Evolutionary conservation across 164 flowering plant species (phyloP).

Genomic region (Houttuynia cordata): DNA sequence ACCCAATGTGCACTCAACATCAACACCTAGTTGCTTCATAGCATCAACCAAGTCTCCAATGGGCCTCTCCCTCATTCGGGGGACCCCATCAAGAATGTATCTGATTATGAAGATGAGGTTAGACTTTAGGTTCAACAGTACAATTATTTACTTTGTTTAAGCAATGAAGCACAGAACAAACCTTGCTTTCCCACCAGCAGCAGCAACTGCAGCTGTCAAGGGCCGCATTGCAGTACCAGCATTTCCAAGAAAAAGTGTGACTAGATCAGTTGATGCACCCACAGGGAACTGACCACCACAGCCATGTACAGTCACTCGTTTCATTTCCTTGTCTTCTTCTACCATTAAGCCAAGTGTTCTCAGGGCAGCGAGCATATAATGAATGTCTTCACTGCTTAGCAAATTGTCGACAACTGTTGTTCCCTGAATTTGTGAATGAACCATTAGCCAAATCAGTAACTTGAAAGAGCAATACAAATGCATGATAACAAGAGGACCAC

Average conservation of each 20-base stretch:
- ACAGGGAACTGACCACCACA: conserved; percentile 78
- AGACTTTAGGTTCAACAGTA: no score
- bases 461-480: neutral
- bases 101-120: conserved; percentile 21
- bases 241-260: conserved; percentile 92
- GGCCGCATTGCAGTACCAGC: conserved; percentile 99
- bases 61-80: conserved; percentile 99
- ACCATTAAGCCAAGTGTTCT: conserved; percentile 56
- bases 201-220: conserved; percentile 91
- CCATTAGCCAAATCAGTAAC: neutral
- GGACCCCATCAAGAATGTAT: conserved; percentile 93
- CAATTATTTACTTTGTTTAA: neutral
- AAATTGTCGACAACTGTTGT: conserved; percentile 90
- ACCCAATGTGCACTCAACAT: conserved; percentile 74
- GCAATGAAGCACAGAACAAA: conserved; percentile 18
- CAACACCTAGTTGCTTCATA: conserved; percentile 97
- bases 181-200: conserved; percentile 95
- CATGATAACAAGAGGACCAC: no score
- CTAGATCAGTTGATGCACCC: conserved; percentile 43
- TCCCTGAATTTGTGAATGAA: conserved; percentile 29
- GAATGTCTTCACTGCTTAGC: conserved; percentile 73
- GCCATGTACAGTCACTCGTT: conserved; percentile 58
- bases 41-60: conserved; percentile 87
- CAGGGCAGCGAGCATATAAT: conserved; percentile 76
- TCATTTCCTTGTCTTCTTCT: conserved; percentile 36